Percentiles rank a stretch among this genome's conserved stretches.
Evolutionary conservation across 1,284 basidiomycete species (phyloP).

Genomic region (Uromyces viciae-fabae): DNA sequence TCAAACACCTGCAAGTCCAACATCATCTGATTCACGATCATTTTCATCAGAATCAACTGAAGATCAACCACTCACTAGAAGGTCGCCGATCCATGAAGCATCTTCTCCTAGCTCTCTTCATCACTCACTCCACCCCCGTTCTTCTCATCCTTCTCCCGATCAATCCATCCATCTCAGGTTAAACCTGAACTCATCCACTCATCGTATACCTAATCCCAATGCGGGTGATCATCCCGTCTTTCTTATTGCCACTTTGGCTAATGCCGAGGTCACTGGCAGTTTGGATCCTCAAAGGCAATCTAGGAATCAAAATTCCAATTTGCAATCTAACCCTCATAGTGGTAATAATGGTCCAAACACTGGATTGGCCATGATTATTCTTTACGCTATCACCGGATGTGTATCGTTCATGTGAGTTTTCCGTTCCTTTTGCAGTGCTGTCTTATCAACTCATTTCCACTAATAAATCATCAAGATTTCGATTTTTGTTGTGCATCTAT

Average conservation of each 20-base stretch:
- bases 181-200: constrained; percentile 22
- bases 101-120: not conserved
- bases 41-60: constrained; percentile 15
- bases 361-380: constrained; percentile 67
- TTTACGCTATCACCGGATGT: constrained; percentile 64
- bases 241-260: constrained; percentile 49
- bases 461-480: constrained; percentile 11
- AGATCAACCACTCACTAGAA: not conserved
- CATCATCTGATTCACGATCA: not conserved
- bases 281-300: constrained; percentile 19
- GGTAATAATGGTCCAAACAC: constrained; percentile 64
- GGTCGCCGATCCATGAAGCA: not conserved
- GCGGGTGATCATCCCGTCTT: constrained; percentile 31
- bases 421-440: constrained; percentile 54
- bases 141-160: constrained; percentile 7
- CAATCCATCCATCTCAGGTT: constrained; percentile 16
- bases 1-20: not conserved
- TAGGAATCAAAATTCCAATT: not conserved
- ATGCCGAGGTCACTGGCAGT: constrained; percentile 20
- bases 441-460: not conserved
- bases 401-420: constrained; percentile 78
- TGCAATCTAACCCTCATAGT: not conserved
- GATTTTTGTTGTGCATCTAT: constrained; percentile 8
- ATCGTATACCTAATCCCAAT: constrained; percentile 1
- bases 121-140: constrained; percentile 24